Percentiles rank a stretch among this genome's conserved stretches.
These are phyloP conservation scores for Zopfochytrium polystomum DNA, from an alignment of 371 early-diverging fungal species.

Conservation along the genomic window DNA sequence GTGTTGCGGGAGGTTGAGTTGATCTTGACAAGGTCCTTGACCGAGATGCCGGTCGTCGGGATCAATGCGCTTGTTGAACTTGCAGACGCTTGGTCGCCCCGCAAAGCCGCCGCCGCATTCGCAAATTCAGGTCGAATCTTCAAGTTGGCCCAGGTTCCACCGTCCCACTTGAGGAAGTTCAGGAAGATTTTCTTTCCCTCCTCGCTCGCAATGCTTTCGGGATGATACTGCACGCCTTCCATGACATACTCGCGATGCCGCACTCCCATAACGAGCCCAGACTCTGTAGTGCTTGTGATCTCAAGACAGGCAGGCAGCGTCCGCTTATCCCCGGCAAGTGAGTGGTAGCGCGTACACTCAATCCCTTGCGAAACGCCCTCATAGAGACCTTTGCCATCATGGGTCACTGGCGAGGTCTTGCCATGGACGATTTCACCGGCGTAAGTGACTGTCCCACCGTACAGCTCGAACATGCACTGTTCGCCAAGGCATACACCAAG, in stretches of 20 bases:
- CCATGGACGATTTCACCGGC: conserved; percentile 95
- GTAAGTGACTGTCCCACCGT: conserved; percentile 84
- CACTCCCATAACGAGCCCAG: conserved; percentile 90
- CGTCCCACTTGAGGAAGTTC: conserved; percentile 82
- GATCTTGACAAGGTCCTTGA: conserved; percentile 6
- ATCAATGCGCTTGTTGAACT: not conserved
- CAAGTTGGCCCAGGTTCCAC: conserved; percentile 75
- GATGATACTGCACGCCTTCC: conserved; percentile 97
- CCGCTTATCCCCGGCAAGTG: conserved; percentile 79
- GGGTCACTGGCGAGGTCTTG: conserved; percentile 80
- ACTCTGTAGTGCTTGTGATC: conserved; percentile 80
- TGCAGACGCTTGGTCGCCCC: not conserved
- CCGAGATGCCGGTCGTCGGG: not conserved
- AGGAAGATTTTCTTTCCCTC: conserved; percentile 78
- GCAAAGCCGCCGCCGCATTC: conserved; percentile 1
- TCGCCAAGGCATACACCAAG: conserved; percentile 96
- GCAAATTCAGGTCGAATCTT: conserved; percentile 24
- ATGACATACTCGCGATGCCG: conserved; percentile 83
- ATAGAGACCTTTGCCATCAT: conserved; percentile 88
- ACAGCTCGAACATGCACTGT: conserved; percentile 93
- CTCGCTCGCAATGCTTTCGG: conserved; percentile 91
- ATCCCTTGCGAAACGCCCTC: conserved; percentile 77
- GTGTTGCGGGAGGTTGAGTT: conserved; percentile 5
- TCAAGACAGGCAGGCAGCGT: conserved; percentile 81
- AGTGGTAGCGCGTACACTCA: conserved; percentile 91